phyloP scores from a whole-genome alignment of 179 eudicot species.

The Corrigiola litoralis region DNA sequence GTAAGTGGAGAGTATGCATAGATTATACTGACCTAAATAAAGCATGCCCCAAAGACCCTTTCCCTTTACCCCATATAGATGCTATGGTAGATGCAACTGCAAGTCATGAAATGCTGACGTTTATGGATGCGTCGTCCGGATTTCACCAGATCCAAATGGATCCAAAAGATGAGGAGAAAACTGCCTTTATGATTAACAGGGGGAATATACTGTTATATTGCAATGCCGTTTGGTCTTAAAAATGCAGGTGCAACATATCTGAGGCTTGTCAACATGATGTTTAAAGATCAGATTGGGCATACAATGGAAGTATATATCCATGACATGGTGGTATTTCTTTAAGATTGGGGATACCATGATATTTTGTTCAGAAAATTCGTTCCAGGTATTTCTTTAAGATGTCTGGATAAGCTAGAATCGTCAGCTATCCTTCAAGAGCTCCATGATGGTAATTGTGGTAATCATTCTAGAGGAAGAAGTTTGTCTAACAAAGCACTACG shows the following conservation, averaged over 20 bases:
- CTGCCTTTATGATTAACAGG: not conserved
- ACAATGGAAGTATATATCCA: not conserved
- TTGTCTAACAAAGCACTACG: not conserved
- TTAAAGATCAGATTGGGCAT: not conserved
- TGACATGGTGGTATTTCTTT: constrained; percentile 18
- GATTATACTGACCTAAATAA: constrained; percentile 6
- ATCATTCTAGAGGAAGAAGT: not conserved
- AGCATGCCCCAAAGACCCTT: not conserved
- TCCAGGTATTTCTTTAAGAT: not conserved
- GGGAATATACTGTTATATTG: not conserved
- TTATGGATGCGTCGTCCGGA: not conserved
- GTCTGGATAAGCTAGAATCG: not conserved
- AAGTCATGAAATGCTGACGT: not conserved
- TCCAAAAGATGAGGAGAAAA: not conserved
- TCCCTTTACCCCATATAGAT: not conserved
- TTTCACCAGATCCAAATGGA: not conserved
- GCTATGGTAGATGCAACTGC: not conserved
- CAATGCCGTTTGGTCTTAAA: constrained; percentile 5
- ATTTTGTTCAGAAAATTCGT: not conserved
- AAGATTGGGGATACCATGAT: not conserved
- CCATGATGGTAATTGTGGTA: not conserved
- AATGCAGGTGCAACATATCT: constrained; percentile 6
- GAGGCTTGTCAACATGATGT: constrained; percentile 6
- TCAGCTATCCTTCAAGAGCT: not conserved
- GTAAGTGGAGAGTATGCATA: constrained; percentile 19